Percentiles rank a stretch among this genome's conserved stretches.
phyloP scores from a whole-genome alignment of 306 rosid species.

The Vigna trinervia region DNA sequence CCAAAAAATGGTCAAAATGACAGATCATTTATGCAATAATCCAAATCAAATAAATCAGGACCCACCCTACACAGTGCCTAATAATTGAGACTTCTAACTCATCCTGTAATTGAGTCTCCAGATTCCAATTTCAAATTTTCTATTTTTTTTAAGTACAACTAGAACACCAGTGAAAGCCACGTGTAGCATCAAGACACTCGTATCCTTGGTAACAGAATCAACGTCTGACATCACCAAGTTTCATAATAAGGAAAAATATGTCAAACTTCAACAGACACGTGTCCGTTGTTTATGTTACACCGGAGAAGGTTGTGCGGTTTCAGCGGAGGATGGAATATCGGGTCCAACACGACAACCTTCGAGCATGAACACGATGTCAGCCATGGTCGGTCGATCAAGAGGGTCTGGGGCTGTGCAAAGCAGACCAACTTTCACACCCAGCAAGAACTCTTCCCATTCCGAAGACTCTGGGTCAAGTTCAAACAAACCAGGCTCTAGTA shows the following conservation, averaged over 20 bases:
- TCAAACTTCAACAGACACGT: background rate
- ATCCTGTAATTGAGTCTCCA: background rate
- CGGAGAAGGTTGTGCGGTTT: slow-evolving; percentile 24
- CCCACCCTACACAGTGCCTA: slow-evolving; percentile 1
- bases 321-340: background rate
- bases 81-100: slow-evolving; percentile 7
- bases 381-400: slow-evolving; percentile 26
- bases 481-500: slow-evolving; percentile 15
- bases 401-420: slow-evolving; percentile 16
- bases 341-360: slow-evolving; percentile 35
- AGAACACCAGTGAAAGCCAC: background rate
- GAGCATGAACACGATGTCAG: slow-evolving; percentile 26
- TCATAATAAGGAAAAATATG: background rate
- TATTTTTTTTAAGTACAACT: background rate
- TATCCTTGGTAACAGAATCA: slow-evolving; percentile 2
- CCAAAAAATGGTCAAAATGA: slow-evolving; percentile 9
- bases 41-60: slow-evolving; percentile 20
- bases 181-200: background rate
- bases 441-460: slow-evolving; percentile 17
- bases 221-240: background rate
- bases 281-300: background rate
- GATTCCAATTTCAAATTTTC: no score
- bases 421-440: slow-evolving; percentile 27
- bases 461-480: slow-evolving; percentile 24
- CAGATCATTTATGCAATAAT: slow-evolving; percentile 1